These are phyloP conservation scores for Trichophyton schoenleinii DNA, from an alignment of 2,329 filamentous ascomycete species.

Conservation along the genomic window DNA sequence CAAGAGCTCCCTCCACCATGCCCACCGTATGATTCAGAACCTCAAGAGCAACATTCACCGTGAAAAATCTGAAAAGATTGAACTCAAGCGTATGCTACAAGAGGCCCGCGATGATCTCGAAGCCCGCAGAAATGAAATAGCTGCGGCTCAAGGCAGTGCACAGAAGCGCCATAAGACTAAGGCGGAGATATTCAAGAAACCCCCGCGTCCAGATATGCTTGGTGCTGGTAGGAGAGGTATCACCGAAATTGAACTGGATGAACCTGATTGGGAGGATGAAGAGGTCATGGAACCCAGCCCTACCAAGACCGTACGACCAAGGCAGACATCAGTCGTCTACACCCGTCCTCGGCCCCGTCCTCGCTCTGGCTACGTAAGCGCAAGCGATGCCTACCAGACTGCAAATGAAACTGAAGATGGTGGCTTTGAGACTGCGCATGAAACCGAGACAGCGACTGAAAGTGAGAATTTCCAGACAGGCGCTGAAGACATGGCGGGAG, in stretches of 20 bases:
- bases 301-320: constrained; percentile 32
- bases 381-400: constrained; percentile 63
- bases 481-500: constrained; percentile 56
- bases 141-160: constrained; percentile 23
- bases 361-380: constrained; percentile 30
- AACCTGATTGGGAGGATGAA: constrained; percentile 85
- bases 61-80: constrained; percentile 96
- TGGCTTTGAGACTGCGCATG: constrained; percentile 59
- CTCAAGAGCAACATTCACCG: constrained; percentile 89
- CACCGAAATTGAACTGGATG: constrained; percentile 68
- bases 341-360: constrained; percentile 4
- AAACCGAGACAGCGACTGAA: constrained; percentile 62
- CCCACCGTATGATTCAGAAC: constrained; percentile 92
- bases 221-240: constrained; percentile 61
- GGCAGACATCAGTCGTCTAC: background rate
- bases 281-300: constrained; percentile 44
- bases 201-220: constrained; percentile 56
- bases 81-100: constrained; percentile 87
- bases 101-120: constrained; percentile 89
- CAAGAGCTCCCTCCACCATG: constrained; percentile 85
- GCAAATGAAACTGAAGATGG: constrained; percentile 60
- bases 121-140: constrained; percentile 42
- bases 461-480: constrained; percentile 93
- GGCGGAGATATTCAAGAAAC: constrained; percentile 63
- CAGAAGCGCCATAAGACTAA: constrained; percentile 50